phyloP scores from a whole-genome alignment of 2,329 filamentous ascomycete genomes.

The Cladosporium sphaerospermum region DNA sequence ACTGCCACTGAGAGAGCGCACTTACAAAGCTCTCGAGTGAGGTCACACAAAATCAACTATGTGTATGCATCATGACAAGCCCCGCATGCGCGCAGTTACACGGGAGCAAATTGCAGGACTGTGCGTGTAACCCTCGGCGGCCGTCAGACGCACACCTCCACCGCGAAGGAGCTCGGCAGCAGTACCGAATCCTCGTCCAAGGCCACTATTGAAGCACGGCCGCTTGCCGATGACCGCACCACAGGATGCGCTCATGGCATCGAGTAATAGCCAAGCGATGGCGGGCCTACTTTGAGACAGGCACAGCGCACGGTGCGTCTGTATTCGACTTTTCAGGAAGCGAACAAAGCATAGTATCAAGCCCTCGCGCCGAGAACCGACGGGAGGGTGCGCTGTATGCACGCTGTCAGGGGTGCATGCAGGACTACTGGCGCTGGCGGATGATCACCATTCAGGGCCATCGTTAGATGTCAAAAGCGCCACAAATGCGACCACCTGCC shows the following conservation, averaged over 20 bases:
- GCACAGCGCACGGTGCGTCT: not conserved
- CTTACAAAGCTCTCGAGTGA: not conserved
- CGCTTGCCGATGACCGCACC: not conserved
- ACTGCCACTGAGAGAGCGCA: not conserved
- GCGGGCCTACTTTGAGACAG: not conserved
- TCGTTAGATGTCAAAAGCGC: not conserved
- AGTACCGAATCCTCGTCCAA: too few relatives aligned
- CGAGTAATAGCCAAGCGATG: not conserved
- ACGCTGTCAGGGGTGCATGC: constrained; percentile 12
- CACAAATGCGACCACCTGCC: not conserved
- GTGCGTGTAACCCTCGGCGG: not conserved
- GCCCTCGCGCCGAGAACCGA: constrained; percentile 6
- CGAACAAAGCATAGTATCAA: not conserved
- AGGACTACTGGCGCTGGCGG: not conserved
- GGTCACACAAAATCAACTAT: not conserved
- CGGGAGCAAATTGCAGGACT: constrained; percentile 1
- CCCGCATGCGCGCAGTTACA: not conserved
- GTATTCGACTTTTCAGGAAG: not conserved
- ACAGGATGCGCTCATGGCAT: not conserved
- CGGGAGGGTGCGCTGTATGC: constrained; percentile 3
- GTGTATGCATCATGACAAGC: not conserved
- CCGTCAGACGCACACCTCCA: not conserved
- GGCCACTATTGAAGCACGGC: not conserved
- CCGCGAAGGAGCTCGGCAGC: too few relatives aligned
- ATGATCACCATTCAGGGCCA: constrained; percentile 5